Conservation (phyloP, 805 yeast species). For the Debaryomyces maramus region DNA sequence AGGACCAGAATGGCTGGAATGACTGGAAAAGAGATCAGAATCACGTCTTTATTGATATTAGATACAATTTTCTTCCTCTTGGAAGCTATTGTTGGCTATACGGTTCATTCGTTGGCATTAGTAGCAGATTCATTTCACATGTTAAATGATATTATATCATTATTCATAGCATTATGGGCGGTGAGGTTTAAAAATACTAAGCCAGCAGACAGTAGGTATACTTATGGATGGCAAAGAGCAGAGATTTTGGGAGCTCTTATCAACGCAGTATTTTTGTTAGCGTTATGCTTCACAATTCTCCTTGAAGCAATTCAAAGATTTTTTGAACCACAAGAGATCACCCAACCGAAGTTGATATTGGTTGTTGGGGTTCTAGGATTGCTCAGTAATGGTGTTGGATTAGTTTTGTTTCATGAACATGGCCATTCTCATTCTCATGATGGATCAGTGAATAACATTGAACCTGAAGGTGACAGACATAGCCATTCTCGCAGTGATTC, state of each 20-base stretch:
- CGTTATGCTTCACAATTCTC: constrained; percentile 87
- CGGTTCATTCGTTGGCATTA: constrained; percentile 90
- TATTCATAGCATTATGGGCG: constrained; percentile 93
- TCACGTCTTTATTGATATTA: constrained; percentile 64
- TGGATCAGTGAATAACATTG: constrained; percentile 5
- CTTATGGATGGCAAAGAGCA: constrained; percentile 98
- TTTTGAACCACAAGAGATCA: constrained; percentile 72
- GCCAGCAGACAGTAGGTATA: constrained; percentile 83
- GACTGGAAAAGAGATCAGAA: constrained; percentile 66
- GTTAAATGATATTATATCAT: constrained; percentile 90
- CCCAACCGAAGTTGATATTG: constrained; percentile 80
- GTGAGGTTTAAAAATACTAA: constrained; percentile 82
- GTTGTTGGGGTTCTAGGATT: constrained; percentile 84
- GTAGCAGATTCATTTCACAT: constrained; percentile 97
- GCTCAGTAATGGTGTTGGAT: constrained; percentile 77
- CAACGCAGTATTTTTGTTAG: constrained; percentile 89
- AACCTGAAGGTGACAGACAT: constrained; percentile 2
- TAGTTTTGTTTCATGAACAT: constrained; percentile 82
- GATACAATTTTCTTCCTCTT: constrained; percentile 83
- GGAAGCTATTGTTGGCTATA: constrained; percentile 83
- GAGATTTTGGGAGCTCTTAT: constrained; percentile 93
- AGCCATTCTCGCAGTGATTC: constrained; percentile 11
- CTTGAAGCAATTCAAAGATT: constrained; percentile 92
- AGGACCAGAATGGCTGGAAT: too few species aligned
- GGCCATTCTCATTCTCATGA: constrained; percentile 57